Conservation (phyloP, 768 basidiomycete genomes). For the Zangia roseola region DNA sequence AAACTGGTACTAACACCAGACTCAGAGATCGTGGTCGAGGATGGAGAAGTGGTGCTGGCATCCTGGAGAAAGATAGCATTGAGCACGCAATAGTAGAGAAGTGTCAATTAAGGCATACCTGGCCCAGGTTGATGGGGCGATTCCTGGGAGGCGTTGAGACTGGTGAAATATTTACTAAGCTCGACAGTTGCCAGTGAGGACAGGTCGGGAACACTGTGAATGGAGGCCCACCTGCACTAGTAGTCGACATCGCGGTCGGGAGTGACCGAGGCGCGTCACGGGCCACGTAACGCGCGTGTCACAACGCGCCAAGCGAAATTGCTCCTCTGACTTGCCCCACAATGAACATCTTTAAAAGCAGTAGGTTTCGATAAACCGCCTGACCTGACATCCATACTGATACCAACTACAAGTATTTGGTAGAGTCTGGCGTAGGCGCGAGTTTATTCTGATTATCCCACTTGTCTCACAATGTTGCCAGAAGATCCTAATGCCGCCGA, state of each 20-base stretch:
- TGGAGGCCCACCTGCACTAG: constrained; percentile 10
- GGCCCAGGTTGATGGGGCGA: constrained; percentile 10
- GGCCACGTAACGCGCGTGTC: constrained; percentile 26
- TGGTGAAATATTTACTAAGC: constrained; percentile 2
- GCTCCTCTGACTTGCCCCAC: constrained; percentile 27
- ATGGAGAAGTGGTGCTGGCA: constrained; percentile 19
- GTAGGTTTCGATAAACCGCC: constrained; percentile 44
- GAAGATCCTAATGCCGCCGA: constrained; percentile 95
- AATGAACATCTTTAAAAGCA: constrained; percentile 85
- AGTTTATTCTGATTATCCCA: constrained; percentile 13
- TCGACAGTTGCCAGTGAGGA: neutral
- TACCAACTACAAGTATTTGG: constrained; percentile 61
- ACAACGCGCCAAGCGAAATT: constrained; percentile 19
- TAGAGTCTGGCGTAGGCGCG: constrained; percentile 89
- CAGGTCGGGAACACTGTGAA: neutral
- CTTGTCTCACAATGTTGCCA: constrained; percentile 37
- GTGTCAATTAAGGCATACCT: constrained; percentile 11
- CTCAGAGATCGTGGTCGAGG: constrained; percentile 35
- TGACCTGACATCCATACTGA: constrained; percentile 19
- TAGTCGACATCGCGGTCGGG: constrained; percentile 8
- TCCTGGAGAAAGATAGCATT: constrained; percentile 11
- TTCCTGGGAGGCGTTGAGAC: constrained; percentile 16
- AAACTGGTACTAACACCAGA: constrained; percentile 22
- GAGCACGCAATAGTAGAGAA: neutral
- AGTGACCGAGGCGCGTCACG: constrained; percentile 18